These are phyloP conservation scores for Candida verbasci DNA, from an alignment of 805 yeast species.

Conservation along the genomic window DNA sequence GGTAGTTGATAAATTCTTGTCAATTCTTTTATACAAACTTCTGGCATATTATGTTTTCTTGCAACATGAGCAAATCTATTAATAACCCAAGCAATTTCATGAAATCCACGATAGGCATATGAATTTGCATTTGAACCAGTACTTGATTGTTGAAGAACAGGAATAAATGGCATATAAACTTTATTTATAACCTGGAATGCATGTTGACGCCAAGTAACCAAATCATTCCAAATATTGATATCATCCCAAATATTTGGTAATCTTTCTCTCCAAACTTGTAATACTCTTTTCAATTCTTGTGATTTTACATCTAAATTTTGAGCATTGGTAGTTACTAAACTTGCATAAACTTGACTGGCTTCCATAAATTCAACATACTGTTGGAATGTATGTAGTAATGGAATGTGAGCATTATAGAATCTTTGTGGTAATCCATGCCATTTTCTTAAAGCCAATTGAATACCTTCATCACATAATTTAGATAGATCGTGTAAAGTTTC, in stretches of 20 bases:
- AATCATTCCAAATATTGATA: constrained; percentile 94
- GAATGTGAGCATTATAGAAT: constrained; percentile 78
- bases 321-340: constrained; percentile 83
- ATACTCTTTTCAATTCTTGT: constrained; percentile 88
- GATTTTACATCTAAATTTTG: constrained; percentile 89
- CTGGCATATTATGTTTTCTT: constrained; percentile 93
- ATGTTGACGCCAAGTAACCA: constrained; percentile 98
- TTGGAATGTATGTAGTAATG: constrained; percentile 89
- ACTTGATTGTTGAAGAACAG: constrained; percentile 66
- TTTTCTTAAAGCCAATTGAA: constrained; percentile 83
- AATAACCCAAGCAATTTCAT: constrained; percentile 98
- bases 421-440: constrained; percentile 89
- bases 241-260: constrained; percentile 97
- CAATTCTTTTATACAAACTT: constrained; percentile 89
- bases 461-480: constrained; percentile 90
- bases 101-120: constrained; percentile 95
- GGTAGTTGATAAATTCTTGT: constrained; percentile 94
- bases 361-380: constrained; percentile 97
- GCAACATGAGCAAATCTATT: constrained; percentile 98
- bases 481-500: constrained; percentile 83
- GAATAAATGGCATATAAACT: constrained; percentile 89
- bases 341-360: constrained; percentile 89
- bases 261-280: constrained; percentile 98
- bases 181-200: constrained; percentile 95
- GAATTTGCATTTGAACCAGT: constrained; percentile 76